Evolutionary conservation across 2,329 filamentous ascomycete genomes (phyloP).

Genomic region (Claviceps maximensis): DNA sequence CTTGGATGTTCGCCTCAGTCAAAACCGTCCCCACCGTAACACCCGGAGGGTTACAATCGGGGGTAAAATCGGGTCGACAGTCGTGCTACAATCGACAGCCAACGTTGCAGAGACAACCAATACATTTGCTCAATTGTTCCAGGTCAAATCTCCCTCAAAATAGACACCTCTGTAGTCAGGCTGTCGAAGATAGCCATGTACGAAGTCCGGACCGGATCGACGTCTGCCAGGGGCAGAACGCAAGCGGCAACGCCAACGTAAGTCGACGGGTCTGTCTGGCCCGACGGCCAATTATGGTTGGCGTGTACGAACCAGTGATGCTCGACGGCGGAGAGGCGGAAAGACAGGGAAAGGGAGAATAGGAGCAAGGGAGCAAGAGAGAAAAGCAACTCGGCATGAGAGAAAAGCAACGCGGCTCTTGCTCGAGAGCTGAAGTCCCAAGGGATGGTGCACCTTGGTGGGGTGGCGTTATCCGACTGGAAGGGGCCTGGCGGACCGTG

Average conservation of each 20-base stretch:
- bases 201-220: background rate
- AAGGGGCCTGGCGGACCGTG: background rate
- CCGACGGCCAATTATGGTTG: background rate
- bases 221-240: background rate
- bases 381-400: no score
- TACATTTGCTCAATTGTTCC: background rate
- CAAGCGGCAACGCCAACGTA: background rate
- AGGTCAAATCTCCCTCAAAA: background rate
- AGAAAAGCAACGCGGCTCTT: background rate
- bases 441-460: background rate
- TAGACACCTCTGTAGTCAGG: background rate
- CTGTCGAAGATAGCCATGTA: background rate
- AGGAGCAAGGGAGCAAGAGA: background rate
- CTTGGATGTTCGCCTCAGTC: background rate
- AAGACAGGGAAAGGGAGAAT: background rate
- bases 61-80: background rate
- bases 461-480: background rate
- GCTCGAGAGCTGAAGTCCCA: background rate
- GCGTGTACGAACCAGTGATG: background rate
- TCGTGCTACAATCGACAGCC: background rate
- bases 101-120: background rate
- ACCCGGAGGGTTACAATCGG: background rate
- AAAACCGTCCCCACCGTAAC: background rate
- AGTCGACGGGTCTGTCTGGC: background rate
- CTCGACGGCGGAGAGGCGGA: background rate